Evolutionary conservation across 73 alveolate genomes (phyloP).

Genomic region (Tetrahymena thermophila): DNA sequence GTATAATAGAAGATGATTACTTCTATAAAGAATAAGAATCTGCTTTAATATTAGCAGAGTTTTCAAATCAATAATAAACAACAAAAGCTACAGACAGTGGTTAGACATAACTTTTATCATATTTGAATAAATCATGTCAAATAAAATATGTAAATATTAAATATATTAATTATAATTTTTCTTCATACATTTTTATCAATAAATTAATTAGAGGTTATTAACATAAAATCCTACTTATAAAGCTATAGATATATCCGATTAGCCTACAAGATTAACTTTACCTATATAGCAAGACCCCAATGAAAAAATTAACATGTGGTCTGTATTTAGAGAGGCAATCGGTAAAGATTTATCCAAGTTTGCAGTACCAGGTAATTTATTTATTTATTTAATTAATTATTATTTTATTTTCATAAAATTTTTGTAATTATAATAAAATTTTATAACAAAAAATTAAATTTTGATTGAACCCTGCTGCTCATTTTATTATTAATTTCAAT

Average conservation of each 20-base stretch:
- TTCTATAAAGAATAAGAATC: not conserved
- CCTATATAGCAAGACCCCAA: constrained; percentile 45
- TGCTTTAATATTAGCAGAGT: not conserved
- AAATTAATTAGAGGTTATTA: not conserved
- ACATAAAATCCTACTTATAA: constrained; percentile 17
- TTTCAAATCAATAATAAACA: not conserved
- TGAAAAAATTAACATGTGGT: constrained; percentile 38
- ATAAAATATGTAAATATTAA: constrained; percentile 5
- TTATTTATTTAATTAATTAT: not conserved
- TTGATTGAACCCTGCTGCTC: no score
- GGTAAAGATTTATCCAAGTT: constrained; percentile 47
- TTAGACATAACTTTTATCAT: not conserved
- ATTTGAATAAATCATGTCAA: not conserved
- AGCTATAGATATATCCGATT: not conserved
- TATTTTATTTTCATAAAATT: not conserved
- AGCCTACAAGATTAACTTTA: not conserved
- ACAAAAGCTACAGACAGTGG: not conserved
- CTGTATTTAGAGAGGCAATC: constrained; percentile 30
- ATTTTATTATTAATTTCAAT: no score
- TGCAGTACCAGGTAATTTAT: constrained; percentile 35
- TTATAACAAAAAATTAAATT: no score
- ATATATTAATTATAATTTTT: not conserved
- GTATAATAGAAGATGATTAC: not conserved
- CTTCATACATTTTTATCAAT: not conserved
- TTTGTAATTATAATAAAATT: no score